phyloP scores from a whole-genome alignment of 2,329 filamentous ascomycete species.

The Pseudogymnoascus sp. region DNA sequence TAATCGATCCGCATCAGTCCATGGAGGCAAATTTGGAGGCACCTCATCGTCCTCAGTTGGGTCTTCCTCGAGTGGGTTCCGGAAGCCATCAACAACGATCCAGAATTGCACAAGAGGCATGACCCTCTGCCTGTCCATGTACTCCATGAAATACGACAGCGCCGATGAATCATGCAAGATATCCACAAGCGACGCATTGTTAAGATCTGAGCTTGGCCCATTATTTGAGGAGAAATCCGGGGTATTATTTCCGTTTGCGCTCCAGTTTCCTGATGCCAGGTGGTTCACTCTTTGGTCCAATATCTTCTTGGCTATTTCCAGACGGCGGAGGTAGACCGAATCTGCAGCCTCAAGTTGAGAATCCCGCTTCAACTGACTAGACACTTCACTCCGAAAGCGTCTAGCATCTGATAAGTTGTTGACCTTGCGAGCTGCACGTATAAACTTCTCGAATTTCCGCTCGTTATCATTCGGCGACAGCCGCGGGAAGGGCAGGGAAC shows the following conservation, averaged over 20 bases:
- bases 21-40: conserved; percentile 55
- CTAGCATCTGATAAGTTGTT: conserved; percentile 89
- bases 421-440: conserved; percentile 78
- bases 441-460: conserved; percentile 88
- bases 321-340: conserved; percentile 73
- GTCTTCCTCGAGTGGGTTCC: conserved; percentile 85
- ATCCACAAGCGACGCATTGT: conserved; percentile 71
- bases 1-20: conserved; percentile 75
- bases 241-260: conserved; percentile 19
- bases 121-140: conserved; percentile 84
- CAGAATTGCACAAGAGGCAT: conserved; percentile 95
- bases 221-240: background rate
- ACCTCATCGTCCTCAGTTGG: conserved; percentile 57
- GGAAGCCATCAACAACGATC: conserved; percentile 94
- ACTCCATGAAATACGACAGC: conserved; percentile 98
- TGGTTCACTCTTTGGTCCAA: conserved; percentile 83
- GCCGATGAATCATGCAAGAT: conserved; percentile 85
- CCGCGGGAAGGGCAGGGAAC: conserved; percentile 65
- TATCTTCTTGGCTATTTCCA: conserved; percentile 86
- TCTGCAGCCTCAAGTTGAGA: conserved; percentile 71
- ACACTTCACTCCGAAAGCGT: conserved; percentile 82
- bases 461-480: conserved; percentile 79
- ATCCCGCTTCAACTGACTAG: conserved; percentile 85
- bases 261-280: conserved; percentile 60
- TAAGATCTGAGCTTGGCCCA: conserved; percentile 45